Evolutionary conservation across 2,329 filamentous ascomycete species (phyloP), one percentile per base, ranked within the genome.

Genomic region (Phaeomoniella chlamydospora): DNA sequence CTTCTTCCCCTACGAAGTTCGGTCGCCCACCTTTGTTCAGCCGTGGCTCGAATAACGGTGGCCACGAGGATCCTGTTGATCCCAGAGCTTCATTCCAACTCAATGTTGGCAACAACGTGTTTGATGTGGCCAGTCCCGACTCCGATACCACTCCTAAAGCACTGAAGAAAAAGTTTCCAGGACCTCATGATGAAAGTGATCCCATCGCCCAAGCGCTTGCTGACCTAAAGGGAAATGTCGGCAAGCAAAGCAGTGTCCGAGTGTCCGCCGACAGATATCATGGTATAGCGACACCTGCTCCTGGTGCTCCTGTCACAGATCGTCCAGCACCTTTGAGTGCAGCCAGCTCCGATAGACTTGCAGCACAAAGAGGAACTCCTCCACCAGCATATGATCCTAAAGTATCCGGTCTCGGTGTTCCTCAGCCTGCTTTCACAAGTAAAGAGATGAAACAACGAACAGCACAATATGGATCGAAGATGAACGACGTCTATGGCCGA

Each of bases 401-500:
- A 31, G 22, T 34, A 14, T 37, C 35, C 30, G 41, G 35, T 4
- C 41, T 49, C 4, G 46, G 46, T 30, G 46, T 49, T 17, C 92
- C 90, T 2, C 80, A 88, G 39, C 86, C 88, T 2, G 90, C 90
- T 2, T 85, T 92, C 41, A 98, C 92, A 0, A 82, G 85, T 3
- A 83, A 80, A 43, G 84, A 90, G 33, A 98, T 98, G 92, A 84
- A 94, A 52, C 83, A 93, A 56, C 84, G 87, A 3, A 90, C 86
- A 0, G 80, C 92, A 12, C 14, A 34, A 18, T 34, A 34, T 13
- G 18, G 14, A 5, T 9, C 14, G 14, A 18, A 18, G 10, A 26
- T 26, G 22, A 26, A 26, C n/a, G 22, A 26, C n/a, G 22, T 26
- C 6, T 34, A 34, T 18, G 32, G 32, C 17, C 15, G 32, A 12